Evolutionary conservation across 2,329 filamentous ascomycete species (phyloP), one percentile per base, ranked within the genome.

Genomic region (Diplodia seriata): DNA sequence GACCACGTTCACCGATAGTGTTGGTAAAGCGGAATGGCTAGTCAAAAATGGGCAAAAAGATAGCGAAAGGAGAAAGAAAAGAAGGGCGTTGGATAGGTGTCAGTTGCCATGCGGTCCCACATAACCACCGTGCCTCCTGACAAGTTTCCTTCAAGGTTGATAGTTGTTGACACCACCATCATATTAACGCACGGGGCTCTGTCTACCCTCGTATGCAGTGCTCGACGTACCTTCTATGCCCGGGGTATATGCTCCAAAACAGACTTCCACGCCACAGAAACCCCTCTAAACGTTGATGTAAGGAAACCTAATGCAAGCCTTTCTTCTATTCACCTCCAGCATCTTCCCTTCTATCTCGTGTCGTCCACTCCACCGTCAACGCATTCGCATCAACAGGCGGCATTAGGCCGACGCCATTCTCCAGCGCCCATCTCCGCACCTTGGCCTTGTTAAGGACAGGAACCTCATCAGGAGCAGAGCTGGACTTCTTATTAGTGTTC

Each of bases 391-490:
- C 66, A 1, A 68, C 66, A 15, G 66, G 66, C 29, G 66, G 66
- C 50, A 59, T 29, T 26, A 68, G 40, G 18, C 38, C 61, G n/a
- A 68, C 59, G 11, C 59, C 59, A 15, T 68, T 62, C 29, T 64
- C 59, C 15, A 64, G 57, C 6, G 59, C 66, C 66, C 66, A 68
- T 31, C 57, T 51, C 50, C 66, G 49, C 40, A 68, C 50, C 66
- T 63, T 56, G 14, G 66, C 59, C 59, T 68, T 68, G 31, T 68
- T 68, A 1, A 68, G 12, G 31, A 68, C 66, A 5, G 59, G 43
- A 3, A 57, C 31, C 5, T 67, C 54, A 4, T 67, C 64, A 15
- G 40, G 36, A 7, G 38, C 57, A 9, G 64, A n/a, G 12, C 11
- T 54, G 18, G 49, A 38, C 31, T 68, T 68, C 23, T 57, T 64